phyloP scores from a whole-genome alignment of 2,329 filamentous ascomycete species.

The Pseudomassariella vexata region DNA sequence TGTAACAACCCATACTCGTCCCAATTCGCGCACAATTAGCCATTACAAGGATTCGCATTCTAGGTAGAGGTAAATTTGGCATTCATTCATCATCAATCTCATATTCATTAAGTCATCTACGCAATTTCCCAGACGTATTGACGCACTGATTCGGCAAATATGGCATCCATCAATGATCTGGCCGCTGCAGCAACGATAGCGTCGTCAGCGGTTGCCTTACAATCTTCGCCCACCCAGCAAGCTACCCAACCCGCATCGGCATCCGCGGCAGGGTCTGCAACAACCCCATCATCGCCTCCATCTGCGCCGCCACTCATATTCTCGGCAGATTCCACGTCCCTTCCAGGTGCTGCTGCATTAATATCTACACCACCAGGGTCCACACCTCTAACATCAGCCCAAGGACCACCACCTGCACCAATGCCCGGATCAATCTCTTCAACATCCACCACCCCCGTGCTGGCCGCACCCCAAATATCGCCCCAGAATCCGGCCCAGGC shows the following conservation, averaged over 20 bases:
- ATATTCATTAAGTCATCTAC: too few species aligned
- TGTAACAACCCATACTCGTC: too few species aligned
- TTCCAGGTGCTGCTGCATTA: neutral
- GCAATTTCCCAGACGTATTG: too few species aligned
- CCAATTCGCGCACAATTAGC: neutral
- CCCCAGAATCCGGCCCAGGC: constrained; percentile 17
- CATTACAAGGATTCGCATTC: neutral
- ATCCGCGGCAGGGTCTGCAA: too few species aligned
- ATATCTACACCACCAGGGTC: neutral
- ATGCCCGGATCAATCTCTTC: constrained; percentile 2
- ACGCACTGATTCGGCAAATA: constrained; percentile 5
- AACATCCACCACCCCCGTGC: constrained; percentile 12
- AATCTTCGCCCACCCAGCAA: constrained; percentile 14
- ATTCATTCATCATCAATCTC: constrained; percentile 1
- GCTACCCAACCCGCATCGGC: constrained; percentile 7
- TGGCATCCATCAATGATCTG: constrained; percentile 46
- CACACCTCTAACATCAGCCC: constrained; percentile 4
- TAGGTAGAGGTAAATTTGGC: too few species aligned
- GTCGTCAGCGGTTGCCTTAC: constrained; percentile 26
- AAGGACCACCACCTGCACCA: neutral
- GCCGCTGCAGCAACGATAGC: constrained; percentile 41
- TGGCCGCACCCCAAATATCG: constrained; percentile 20
- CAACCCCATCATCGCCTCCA: constrained; percentile 10
- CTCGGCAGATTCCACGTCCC: neutral
- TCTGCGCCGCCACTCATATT: constrained; percentile 5